These are phyloP conservation scores for Didymella exigua DNA, from an alignment of 2,329 filamentous ascomycete species.

Conservation along the genomic window DNA sequence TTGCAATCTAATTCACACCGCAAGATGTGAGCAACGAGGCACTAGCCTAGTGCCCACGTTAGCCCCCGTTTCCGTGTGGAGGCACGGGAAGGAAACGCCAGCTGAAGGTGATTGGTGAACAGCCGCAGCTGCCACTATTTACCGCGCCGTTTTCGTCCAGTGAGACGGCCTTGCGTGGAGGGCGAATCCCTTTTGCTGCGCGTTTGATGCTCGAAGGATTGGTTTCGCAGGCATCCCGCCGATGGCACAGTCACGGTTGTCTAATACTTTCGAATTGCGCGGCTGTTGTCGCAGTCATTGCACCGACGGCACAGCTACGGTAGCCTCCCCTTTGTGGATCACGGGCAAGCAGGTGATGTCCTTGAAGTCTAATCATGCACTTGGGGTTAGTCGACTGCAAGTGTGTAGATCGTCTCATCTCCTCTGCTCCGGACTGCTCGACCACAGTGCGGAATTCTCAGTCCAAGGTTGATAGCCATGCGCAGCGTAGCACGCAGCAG, in stretches of 20 bases:
- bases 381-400: slow-evolving; percentile 2
- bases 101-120: slow-evolving; percentile 19
- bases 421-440: neutral
- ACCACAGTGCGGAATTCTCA: neutral
- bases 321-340: neutral
- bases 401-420: slow-evolving; percentile 10
- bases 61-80: slow-evolving; percentile 13
- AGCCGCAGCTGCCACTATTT: slow-evolving; percentile 23
- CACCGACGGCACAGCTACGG: neutral
- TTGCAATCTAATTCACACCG: slow-evolving; percentile 18
- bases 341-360: slow-evolving; percentile 2
- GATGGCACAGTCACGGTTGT: slow-evolving; percentile 8
- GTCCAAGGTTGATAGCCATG: neutral
- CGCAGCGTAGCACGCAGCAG: slow-evolving; percentile 1
- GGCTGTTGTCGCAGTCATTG: slow-evolving; percentile 1
- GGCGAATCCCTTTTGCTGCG: neutral
- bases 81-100: slow-evolving; percentile 13
- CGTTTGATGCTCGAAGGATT: neutral
- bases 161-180: slow-evolving; percentile 1
- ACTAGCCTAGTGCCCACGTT: slow-evolving; percentile 16
- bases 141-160: slow-evolving; percentile 12
- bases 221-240: neutral
- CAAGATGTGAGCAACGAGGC: slow-evolving; percentile 14
- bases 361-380: slow-evolving; percentile 5
- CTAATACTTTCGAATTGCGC: slow-evolving; percentile 3